These are phyloP conservation scores for Phytophthora cryptogea DNA, from an alignment of 352 stramenopile genomes.

Conservation along the genomic window DNA sequence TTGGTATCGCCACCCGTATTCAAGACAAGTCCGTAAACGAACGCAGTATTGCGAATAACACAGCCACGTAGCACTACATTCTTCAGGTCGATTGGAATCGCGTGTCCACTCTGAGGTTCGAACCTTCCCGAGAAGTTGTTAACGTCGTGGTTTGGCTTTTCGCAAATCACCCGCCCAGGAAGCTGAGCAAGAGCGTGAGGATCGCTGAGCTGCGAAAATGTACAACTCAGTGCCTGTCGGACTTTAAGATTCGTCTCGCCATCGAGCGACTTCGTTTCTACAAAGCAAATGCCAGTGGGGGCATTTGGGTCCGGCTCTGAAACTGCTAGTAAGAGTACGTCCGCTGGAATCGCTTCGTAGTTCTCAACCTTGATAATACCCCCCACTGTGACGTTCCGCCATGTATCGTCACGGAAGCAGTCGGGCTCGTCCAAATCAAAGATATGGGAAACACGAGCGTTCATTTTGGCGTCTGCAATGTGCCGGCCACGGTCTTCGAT, in stretches of 20 bases:
- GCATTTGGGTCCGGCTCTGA: conserved; percentile 60
- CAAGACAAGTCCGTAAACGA: conserved; percentile 78
- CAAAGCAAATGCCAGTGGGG: conserved; percentile 82
- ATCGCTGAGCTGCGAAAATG: conserved; percentile 82
- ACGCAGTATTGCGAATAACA: conserved; percentile 85
- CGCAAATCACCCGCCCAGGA: conserved; percentile 67
- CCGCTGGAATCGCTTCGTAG: conserved; percentile 84
- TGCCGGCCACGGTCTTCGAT: conserved; percentile 85
- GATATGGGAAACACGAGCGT: conserved; percentile 62
- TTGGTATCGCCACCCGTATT: conserved; percentile 87
- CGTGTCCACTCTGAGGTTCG: conserved; percentile 72
- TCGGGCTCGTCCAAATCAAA: conserved; percentile 55
- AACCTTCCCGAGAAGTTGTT: conserved; percentile 86
- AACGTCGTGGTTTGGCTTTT: conserved; percentile 88
- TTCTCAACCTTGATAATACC: conserved; percentile 89
- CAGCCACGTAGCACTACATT: conserved; percentile 81
- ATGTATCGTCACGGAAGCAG: conserved; percentile 60
- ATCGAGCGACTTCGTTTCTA: conserved; percentile 88
- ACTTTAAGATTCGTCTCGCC: conserved; percentile 90
- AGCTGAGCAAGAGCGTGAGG: conserved; percentile 67
- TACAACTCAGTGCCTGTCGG: conserved; percentile 79
- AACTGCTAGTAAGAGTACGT: conserved; percentile 80
- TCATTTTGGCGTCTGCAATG: conserved; percentile 82
- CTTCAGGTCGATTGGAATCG: conserved; percentile 87
- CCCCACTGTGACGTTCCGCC: conserved; percentile 72